Evolutionary conservation across 495 filamentous ascomycete genomes (phyloP).

Genomic region (Xanthoparmelia taractica): DNA sequence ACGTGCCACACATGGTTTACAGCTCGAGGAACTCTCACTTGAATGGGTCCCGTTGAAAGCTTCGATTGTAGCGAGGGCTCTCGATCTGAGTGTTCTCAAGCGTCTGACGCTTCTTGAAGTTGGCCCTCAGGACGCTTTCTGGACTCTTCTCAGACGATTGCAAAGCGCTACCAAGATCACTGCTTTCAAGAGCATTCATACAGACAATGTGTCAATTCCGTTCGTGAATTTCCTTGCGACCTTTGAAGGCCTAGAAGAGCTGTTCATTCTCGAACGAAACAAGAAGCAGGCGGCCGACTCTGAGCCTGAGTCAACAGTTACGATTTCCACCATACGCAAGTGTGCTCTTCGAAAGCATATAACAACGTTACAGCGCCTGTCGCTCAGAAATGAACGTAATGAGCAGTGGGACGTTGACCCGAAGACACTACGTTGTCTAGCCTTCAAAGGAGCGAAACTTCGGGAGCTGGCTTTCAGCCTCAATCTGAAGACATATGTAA

Average conservation of each 20-base stretch:
- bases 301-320: constrained; percentile 39
- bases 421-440: constrained; percentile 42
- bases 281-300: constrained; percentile 42
- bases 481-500: constrained; percentile 43
- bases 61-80: constrained; percentile 40
- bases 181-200: constrained; percentile 48
- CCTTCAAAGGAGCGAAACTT: constrained; percentile 38
- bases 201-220: constrained; percentile 48
- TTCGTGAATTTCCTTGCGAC: constrained; percentile 46
- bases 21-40: constrained; percentile 44
- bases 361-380: constrained; percentile 24
- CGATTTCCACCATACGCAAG: constrained; percentile 46
- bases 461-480: constrained; percentile 49
- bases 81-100: constrained; percentile 46
- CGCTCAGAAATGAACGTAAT: constrained; percentile 36
- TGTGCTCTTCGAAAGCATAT: constrained; percentile 33
- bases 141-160: constrained; percentile 44
- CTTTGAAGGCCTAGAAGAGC: constrained; percentile 44
- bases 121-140: constrained; percentile 50
- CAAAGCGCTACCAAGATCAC: constrained; percentile 41
- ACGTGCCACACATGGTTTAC: constrained; percentile 45
- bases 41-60: constrained; percentile 52
- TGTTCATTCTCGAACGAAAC: constrained; percentile 51
- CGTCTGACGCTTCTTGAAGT: constrained; percentile 54
- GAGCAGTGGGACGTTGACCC: constrained; percentile 48